A percentile compares a stretch with the other conserved stretches of the same genome.
Evolutionary conservation across 2,329 filamentous ascomycete genomes (phyloP).

Genomic region (Chrysosporium queenslandicum): DNA sequence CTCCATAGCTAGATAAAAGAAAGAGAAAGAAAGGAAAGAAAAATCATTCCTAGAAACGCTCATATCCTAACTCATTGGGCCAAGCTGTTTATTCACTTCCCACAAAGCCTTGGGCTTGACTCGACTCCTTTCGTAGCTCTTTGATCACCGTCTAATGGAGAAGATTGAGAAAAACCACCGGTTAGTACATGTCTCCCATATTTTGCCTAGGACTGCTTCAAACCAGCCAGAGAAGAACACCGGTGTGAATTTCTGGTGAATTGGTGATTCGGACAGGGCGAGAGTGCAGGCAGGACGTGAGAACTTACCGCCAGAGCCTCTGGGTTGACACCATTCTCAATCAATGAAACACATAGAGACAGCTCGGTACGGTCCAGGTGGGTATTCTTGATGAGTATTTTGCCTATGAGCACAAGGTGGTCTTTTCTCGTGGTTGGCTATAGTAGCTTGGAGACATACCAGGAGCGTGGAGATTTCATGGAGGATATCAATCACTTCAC

Average conservation of each 20-base stretch:
- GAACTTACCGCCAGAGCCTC: slow-evolving; percentile 78
- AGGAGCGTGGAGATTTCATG: slow-evolving; percentile 42
- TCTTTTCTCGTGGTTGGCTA: no score
- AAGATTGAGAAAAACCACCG: neutral
- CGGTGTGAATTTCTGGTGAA: no score
- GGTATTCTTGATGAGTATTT: slow-evolving; percentile 59
- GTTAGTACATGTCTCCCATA: slow-evolving; percentile 9
- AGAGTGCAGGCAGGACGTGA: neutral
- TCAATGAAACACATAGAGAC: slow-evolving; percentile 90
- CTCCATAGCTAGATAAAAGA: neutral
- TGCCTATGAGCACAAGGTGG: neutral
- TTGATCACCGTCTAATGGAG: slow-evolving; percentile 37
- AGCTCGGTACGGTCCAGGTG: slow-evolving; percentile 82
- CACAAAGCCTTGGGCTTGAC: slow-evolving; percentile 15
- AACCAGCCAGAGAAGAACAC: no score
- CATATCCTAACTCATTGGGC: neutral
- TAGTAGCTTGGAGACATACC: slow-evolving; percentile 25
- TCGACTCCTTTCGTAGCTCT: slow-evolving; percentile 36
- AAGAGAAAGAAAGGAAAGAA: neutral
- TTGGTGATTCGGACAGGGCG: no score
- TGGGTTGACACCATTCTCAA: slow-evolving; percentile 94
- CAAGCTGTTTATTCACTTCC: neutral
- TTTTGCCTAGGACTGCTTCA: no score
- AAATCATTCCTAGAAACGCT: neutral
- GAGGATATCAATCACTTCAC: slow-evolving; percentile 43